phyloP scores from a whole-genome alignment of 75 land plant genomes.

The Cunninghamia lanceolata region DNA sequence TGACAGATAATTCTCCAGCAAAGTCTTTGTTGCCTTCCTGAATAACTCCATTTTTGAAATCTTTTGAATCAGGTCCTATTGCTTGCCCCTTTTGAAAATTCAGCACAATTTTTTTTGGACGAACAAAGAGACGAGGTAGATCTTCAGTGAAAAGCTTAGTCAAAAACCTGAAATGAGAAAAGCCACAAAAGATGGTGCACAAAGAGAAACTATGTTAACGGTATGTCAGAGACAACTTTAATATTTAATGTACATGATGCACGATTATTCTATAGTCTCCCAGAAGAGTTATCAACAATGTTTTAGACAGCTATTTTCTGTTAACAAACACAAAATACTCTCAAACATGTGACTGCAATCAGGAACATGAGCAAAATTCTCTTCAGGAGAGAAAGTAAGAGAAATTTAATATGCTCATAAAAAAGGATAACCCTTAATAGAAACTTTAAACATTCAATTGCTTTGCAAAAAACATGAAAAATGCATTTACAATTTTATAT shows the following conservation, averaged over 20 bases:
- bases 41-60: constrained; percentile 45
- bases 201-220: not conserved
- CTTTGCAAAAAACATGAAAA: not conserved
- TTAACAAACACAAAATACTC: not conserved
- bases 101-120: constrained; percentile 88
- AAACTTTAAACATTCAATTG: not conserved
- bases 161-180: constrained; percentile 63
- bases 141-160: constrained; percentile 93
- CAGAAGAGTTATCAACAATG: not conserved
- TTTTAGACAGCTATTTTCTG: not conserved
- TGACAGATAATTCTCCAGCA: constrained; percentile 91
- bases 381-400: not conserved
- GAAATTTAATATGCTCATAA: not conserved
- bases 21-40: constrained; percentile 75
- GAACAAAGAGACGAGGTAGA: constrained; percentile 91
- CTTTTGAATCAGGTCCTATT: constrained; percentile 62
- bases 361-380: not conserved
- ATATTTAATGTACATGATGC: not conserved
- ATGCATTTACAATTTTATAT: not conserved
- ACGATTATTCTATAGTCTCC: not conserved
- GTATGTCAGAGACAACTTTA: not conserved
- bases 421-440: not conserved
- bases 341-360: not conserved
- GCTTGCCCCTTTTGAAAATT: constrained; percentile 84
- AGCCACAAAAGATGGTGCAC: not conserved